These are phyloP conservation scores for Monosporascus sp. DNA, from an alignment of 2,329 filamentous ascomycete species.

Conservation along the genomic window DNA sequence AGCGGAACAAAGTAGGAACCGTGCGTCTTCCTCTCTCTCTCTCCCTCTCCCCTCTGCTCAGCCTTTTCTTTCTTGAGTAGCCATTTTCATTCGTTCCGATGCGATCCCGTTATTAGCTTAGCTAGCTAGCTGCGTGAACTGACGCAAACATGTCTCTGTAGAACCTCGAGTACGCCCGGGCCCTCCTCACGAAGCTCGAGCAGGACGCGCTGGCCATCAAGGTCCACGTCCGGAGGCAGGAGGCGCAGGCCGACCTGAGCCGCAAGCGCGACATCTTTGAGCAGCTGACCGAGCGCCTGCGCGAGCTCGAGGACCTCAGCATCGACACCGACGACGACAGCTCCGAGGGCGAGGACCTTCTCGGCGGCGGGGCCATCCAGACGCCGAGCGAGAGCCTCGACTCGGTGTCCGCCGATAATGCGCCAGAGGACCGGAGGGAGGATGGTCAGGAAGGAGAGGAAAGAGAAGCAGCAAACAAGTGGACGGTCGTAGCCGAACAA, in stretches of 20 bases:
- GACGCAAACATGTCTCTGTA: slow-evolving; percentile 24
- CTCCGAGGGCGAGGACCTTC: slow-evolving; percentile 53
- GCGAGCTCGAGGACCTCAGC: slow-evolving; percentile 61
- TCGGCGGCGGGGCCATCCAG: slow-evolving; percentile 45
- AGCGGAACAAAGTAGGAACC: slow-evolving; percentile 55
- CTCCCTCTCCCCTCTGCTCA: neutral
- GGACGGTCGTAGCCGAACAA: slow-evolving; percentile 12
- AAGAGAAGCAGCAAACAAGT: slow-evolving; percentile 14
- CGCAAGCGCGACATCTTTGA: slow-evolving; percentile 63
- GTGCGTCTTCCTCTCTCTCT: slow-evolving; percentile 31
- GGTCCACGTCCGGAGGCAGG: slow-evolving; percentile 51
- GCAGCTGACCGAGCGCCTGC: slow-evolving; percentile 58
- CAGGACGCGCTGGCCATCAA: slow-evolving; percentile 61
- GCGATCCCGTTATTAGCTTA: neutral
- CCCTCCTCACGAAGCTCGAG: slow-evolving; percentile 64
- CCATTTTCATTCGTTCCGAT: slow-evolving; percentile 7
- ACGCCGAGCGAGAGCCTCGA: slow-evolving; percentile 51
- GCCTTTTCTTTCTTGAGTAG: neutral
- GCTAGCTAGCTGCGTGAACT: neutral
- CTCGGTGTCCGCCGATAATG: slow-evolving; percentile 21
- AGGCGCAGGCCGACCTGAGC: slow-evolving; percentile 59
- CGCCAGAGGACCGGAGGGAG: slow-evolving; percentile 1
- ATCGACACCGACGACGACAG: slow-evolving; percentile 37
- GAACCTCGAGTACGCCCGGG: slow-evolving; percentile 70
- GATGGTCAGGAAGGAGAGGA: slow-evolving; percentile 1